Percentiles rank a stretch among this genome's conserved stretches.
These are phyloP conservation scores for Ceratocystis eucalypticola DNA, from an alignment of 2,329 filamentous ascomycete species.

Conservation along the genomic window DNA sequence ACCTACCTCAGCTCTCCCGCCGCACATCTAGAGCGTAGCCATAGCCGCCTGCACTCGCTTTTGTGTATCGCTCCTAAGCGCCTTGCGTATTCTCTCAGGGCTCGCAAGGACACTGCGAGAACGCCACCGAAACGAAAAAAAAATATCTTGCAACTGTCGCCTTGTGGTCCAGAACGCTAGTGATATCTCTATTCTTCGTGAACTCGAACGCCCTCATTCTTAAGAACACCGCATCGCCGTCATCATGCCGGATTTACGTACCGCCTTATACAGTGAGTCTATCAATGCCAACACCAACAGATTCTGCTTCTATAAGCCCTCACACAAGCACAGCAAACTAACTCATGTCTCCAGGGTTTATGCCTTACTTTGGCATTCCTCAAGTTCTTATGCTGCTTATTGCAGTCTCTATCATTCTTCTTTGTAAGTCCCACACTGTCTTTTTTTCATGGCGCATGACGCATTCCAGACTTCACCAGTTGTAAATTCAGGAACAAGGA, in stretches of 20 bases:
- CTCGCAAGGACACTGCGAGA: background rate
- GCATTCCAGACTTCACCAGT: background rate
- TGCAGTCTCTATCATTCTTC: slow-evolving; percentile 78
- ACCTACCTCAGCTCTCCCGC: background rate
- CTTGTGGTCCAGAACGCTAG: background rate
- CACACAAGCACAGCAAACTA: background rate
- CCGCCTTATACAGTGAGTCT: slow-evolving; percentile 6
- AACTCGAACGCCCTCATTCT: background rate
- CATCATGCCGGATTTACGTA: background rate
- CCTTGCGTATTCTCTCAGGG: background rate
- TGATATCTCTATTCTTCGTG: background rate
- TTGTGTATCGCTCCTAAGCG: background rate
- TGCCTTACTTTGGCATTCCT: slow-evolving; percentile 59
- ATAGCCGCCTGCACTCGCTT: background rate
- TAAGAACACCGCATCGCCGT: background rate
- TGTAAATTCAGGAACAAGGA: slow-evolving; percentile 2
- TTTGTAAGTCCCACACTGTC: slow-evolving; percentile 52
- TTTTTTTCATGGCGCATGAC: background rate
- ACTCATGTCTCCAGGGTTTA: slow-evolving; percentile 35
- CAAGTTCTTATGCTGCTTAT: slow-evolving; percentile 97
- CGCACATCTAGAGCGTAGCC: background rate
- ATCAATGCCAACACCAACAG: background rate
- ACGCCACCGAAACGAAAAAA: background rate
- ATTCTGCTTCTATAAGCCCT: background rate
- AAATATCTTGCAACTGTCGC: background rate